Conservation (phyloP, 495 filamentous ascomycete species). For the Penicillium roqueforti region DNA sequence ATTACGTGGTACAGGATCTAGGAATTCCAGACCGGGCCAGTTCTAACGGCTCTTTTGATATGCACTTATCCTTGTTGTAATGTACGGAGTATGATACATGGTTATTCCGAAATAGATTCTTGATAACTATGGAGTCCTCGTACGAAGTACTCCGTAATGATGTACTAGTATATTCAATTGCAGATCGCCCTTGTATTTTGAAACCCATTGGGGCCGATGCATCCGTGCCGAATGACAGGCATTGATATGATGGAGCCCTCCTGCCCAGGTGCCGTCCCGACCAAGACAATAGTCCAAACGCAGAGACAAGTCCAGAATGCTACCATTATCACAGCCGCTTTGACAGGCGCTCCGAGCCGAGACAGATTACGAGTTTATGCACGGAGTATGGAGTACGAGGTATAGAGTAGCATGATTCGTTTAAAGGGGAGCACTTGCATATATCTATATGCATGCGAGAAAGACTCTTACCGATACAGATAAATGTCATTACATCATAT, state of each 20-base stretch:
- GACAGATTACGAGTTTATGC: neutral
- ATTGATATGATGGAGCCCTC: conserved; percentile 1
- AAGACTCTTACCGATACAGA: neutral
- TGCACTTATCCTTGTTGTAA: neutral
- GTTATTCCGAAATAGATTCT: neutral
- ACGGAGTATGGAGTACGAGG: neutral
- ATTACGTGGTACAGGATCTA: neutral
- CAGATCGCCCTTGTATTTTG: neutral
- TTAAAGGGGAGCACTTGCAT: neutral
- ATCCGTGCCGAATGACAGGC: neutral
- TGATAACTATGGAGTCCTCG: neutral
- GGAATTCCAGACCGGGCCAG: neutral
- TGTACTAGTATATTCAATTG: neutral
- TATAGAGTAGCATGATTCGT: neutral
- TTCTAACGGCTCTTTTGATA: neutral
- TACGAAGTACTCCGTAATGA: too few relatives aligned
- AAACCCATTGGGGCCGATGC: too few relatives aligned
- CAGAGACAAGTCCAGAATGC: neutral
- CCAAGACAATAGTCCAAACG: neutral
- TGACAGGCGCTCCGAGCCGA: neutral
- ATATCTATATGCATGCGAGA: neutral
- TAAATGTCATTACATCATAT: too few relatives aligned
- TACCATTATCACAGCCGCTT: neutral
- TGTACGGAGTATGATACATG: neutral
- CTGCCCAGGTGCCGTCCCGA: neutral